phyloP scores from a whole-genome alignment of 2,329 filamentous ascomycete genomes.

The Trichoderma sp. region DNA sequence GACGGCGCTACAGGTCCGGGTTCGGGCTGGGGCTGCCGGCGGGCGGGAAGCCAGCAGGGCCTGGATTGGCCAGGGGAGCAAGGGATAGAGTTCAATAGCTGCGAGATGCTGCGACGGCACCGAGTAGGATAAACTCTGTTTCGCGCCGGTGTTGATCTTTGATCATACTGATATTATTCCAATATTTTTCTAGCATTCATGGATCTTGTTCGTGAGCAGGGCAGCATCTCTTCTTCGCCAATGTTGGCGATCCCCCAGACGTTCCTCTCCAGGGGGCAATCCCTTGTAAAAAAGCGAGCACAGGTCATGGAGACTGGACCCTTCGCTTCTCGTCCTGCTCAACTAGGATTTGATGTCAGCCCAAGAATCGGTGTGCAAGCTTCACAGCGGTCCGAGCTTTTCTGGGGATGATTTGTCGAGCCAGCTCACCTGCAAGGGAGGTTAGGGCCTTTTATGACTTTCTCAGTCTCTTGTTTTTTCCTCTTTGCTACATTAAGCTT shows the following conservation, averaged over 20 bases:
- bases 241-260: constrained; percentile 11
- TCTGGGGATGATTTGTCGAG: background rate
- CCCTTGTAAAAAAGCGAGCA: background rate
- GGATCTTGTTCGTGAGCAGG: background rate
- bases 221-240: background rate
- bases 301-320: background rate
- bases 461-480: background rate
- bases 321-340: background rate
- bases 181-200: background rate
- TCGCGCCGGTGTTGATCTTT: background rate
- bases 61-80: constrained; percentile 5
- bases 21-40: background rate
- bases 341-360: background rate
- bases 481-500: background rate
- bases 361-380: constrained; percentile 15
- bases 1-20: background rate
- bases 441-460: background rate
- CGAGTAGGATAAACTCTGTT: background rate
- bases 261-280: background rate
- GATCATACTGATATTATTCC: background rate
- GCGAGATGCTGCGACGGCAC: background rate
- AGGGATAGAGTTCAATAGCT: constrained; percentile 17
- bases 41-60: too few relatives aligned
- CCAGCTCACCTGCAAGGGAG: background rate
- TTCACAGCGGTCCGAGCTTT: constrained; percentile 13